A percentile compares a stretch with the other conserved stretches of the same genome.
phyloP scores from a whole-genome alignment of 2,329 filamentous ascomycete species.

The Trichoderma semiorbis region DNA sequence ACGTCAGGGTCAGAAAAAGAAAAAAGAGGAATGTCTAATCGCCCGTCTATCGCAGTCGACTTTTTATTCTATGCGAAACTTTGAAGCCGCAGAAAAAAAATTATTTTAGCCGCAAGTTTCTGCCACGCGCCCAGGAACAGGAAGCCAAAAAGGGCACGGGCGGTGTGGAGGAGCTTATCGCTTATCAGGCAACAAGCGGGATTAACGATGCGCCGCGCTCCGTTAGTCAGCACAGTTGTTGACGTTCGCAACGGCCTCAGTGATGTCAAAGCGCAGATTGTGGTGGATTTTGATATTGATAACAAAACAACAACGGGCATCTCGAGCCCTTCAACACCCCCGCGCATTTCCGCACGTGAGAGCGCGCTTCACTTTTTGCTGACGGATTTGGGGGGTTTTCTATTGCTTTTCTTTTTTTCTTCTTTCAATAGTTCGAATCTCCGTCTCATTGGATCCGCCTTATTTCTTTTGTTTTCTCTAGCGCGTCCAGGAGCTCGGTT shows the following conservation, averaged over 20 bases:
- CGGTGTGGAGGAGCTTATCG: constrained; percentile 20
- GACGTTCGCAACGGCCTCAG: constrained; percentile 15
- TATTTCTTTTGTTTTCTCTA: not conserved
- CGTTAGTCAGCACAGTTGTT: constrained; percentile 9
- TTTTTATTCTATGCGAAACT: not conserved
- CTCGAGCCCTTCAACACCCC: not conserved
- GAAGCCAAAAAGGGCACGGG: not conserved
- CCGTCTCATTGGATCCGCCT: not conserved
- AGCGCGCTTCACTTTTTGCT: not conserved
- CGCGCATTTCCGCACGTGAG: not conserved
- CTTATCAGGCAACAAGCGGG: constrained; percentile 16
- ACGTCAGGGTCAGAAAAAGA: not conserved
- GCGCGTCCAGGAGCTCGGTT: not conserved
- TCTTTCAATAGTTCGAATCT: not conserved
- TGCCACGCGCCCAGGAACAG: constrained; percentile 14
- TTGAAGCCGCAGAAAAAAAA: not conserved
- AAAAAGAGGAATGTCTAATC: not conserved
- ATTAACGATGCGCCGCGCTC: constrained; percentile 20
- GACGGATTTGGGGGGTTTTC: not conserved
- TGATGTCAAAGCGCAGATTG: constrained; percentile 3
- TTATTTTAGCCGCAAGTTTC: constrained; percentile 9
- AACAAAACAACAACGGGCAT: not conserved
- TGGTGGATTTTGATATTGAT: not conserved
- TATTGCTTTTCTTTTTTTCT: not conserved
- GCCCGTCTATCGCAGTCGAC: not conserved